Evolutionary conservation across 2,329 filamentous ascomycete genomes (phyloP), one percentile per base, ranked within the genome.

Genomic region (Alternaria sp.): DNA sequence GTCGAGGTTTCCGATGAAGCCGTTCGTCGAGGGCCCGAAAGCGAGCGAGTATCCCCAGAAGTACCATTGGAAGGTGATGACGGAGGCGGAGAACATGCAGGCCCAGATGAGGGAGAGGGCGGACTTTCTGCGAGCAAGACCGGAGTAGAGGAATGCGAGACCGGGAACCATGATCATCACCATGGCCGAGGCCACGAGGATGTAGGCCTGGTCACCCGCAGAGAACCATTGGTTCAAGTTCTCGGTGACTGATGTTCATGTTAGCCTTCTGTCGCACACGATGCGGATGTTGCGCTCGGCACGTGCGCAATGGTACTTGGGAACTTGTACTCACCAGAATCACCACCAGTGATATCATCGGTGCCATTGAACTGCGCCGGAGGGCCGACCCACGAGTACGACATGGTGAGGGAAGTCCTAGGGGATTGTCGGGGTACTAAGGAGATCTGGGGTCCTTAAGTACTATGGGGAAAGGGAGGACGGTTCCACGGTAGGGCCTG

Each of bases 1-100:
- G 72, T 90, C 87, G 59, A 99, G 83, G 79, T 98, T 89, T 59
- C 96, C 96, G 77, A 99, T 98, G 83, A 92, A 98, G 57, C 92
- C 91, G 82, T 92, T 97, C 70, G 88, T 93, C 5, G 90, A 92
- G 46, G 87, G 85, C 76, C 92, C 96, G 82, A 98, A 97, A 56
- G 95, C 94, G 65, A 99, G 86, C 13, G 95, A 97, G 82, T 97
- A 99, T 40, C 96, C 96, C 95, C 96, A 98, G 81, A 99, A 97
- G 78, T 97, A 98, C 96, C 96, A 99, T 84, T 99, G 96, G 85
- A 99, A 97, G 60, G 92, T 91, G 79, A 97, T 87, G 77, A 98
- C 90, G 51, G 92, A 94, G 78, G 91, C 91, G 50, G 93, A 96
- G 80, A 91, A 95, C 92, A 99, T 96, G 83, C 91, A 93, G 13